These are phyloP conservation scores for Coffea canephora DNA, from an alignment of 257 asterid genomes.

Conservation along the genomic window DNA sequence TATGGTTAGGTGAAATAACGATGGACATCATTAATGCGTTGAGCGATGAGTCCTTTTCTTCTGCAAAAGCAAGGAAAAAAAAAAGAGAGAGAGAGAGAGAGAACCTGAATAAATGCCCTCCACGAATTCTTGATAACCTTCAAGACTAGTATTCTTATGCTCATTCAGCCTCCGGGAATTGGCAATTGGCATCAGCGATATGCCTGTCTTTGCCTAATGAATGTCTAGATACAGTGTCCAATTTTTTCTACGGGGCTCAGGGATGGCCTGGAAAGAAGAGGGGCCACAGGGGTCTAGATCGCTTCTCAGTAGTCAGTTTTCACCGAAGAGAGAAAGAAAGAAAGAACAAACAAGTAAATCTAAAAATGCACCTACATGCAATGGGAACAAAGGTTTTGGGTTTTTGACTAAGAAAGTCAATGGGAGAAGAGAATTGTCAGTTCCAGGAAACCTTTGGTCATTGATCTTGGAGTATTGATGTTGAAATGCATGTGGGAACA, in stretches of 20 bases:
- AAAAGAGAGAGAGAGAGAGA: not conserved
- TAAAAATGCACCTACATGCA: not conserved
- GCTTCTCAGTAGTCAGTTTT: not conserved
- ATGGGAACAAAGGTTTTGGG: not conserved
- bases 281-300: not conserved
- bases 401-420: not conserved
- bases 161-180: not conserved
- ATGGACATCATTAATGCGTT: not conserved
- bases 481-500: slow-evolving; percentile 17
- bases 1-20: slow-evolving; percentile 4
- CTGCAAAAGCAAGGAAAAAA: not conserved
- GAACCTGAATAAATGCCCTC: slow-evolving; percentile 7
- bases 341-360: not conserved
- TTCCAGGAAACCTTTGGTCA: not conserved
- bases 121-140: slow-evolving; percentile 8
- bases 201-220: not conserved
- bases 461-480: slow-evolving; percentile 8
- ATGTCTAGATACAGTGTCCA: slow-evolving; percentile 4
- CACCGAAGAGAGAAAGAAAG: not conserved
- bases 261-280: too few relatives aligned
- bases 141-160: not conserved
- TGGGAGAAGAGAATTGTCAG: too few relatives aligned
- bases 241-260: not conserved
- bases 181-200: too few relatives aligned
- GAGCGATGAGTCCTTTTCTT: not conserved